Base-by-base conservation (phyloP, 1,284 basidiomycete species). In the Cystobasidium sp. region DNA sequence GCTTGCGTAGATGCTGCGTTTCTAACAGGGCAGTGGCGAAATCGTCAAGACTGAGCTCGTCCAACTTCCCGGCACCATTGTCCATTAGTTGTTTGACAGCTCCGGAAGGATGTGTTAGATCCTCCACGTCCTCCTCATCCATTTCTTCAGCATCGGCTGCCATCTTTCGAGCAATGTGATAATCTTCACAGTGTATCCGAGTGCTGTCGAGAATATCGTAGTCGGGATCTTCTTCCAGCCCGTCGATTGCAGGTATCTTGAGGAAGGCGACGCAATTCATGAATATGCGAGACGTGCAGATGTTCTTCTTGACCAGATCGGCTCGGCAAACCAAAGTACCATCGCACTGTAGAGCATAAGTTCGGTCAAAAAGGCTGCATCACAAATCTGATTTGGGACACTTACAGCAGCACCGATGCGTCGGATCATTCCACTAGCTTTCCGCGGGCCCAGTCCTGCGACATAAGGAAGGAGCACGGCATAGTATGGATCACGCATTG, bases 91-190 rank as follows among this genome's bases (percentile, higher is more conserved):
- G 85, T 22, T 86, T 86, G 9, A 95, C 92, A 67, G 91, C 88
- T 6, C 81, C 81, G 3, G 94, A 97, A 47, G 93, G 91, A 81
- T 94, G 91, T 78, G 70, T 49, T 5, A 76, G 61, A 63, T 92
- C 92, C 75, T 91, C 91, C 41, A 93, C 86, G 82, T 98, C 95
- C 81, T 97, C 95, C 80, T 95, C 93, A 79, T 97, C 95, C 44
- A 94, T 87, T 80, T 97, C 96, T 31, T 98, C 87, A 7, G 96
- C 94, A 82, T 98, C 96, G 12, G 93, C 93, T 46, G 97, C 96
- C 94, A 99, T 98, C 85, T 99, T 98, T 58, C 94, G 90, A 1
- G 97, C 96, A 69, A 98, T 87, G 80, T 97, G 94, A 82, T 99
- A 99, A 83, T 99, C 96, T 82, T 97, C 94, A 0, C 94, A 94